These are phyloP conservation scores for Haplographium delicatum DNA, from an alignment of 495 filamentous ascomycete species.

Conservation along the genomic window DNA sequence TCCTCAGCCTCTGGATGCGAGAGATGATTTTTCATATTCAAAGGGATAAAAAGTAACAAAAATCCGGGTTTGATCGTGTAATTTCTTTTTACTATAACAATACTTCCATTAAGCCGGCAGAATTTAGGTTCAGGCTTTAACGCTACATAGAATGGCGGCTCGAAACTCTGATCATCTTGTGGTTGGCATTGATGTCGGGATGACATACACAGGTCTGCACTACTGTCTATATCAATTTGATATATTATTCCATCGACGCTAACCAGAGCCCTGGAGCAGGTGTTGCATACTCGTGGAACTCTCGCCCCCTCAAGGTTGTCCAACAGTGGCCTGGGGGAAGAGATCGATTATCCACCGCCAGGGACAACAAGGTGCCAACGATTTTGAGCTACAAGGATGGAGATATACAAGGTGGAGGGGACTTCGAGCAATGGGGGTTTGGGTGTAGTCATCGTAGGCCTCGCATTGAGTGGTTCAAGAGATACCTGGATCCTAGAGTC, in stretches of 20 bases:
- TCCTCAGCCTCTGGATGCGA: too few species aligned
- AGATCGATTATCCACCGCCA: not conserved
- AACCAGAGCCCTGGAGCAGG: not conserved
- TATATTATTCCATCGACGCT: not conserved
- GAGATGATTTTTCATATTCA: too few species aligned
- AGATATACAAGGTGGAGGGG: not conserved
- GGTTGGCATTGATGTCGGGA: conserved; percentile 2
- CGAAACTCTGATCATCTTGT: not conserved
- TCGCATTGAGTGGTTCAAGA: conserved; percentile 1
- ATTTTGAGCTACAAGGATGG: not conserved
- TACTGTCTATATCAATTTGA: too few species aligned
- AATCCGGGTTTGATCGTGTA: too few species aligned
- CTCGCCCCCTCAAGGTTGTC: not conserved
- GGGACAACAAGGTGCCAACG: not conserved
- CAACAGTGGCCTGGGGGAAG: not conserved
- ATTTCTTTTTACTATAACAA: too few species aligned
- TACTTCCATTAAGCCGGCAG: too few species aligned
- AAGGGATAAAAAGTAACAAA: too few species aligned
- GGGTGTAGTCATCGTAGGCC: not conserved
- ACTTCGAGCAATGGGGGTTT: not conserved
- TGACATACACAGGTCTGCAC: conserved; percentile 3
- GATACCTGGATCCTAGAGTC: not conserved
- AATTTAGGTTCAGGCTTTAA: too few species aligned
- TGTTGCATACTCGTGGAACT: not conserved
- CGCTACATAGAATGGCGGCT: too few species aligned